Conservation (phyloP, 352 stramenopile species). For the Phytophthora boehmeriae region DNA sequence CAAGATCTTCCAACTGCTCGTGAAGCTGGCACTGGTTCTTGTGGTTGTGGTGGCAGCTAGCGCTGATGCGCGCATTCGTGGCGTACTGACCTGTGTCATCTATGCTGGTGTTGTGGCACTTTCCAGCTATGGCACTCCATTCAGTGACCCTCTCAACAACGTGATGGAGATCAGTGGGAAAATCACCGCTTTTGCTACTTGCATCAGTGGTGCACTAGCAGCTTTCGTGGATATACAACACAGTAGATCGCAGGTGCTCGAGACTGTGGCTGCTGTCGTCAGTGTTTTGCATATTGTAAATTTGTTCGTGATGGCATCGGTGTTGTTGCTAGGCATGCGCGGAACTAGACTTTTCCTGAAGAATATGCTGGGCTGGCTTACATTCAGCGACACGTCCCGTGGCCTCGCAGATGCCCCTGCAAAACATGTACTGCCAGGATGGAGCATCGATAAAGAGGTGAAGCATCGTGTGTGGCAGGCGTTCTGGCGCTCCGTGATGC, state of each 20-base stretch:
- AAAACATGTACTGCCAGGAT: slow-evolving; percentile 32
- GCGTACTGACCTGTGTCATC: slow-evolving; percentile 26
- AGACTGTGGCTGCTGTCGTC: slow-evolving; percentile 37
- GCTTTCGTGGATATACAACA: slow-evolving; percentile 25
- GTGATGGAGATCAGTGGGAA: slow-evolving; percentile 57
- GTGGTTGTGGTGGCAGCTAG: slow-evolving; percentile 33
- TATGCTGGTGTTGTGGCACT: slow-evolving; percentile 37
- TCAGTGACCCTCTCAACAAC: slow-evolving; percentile 55
- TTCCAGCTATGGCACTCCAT: slow-evolving; percentile 48
- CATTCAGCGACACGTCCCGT: slow-evolving; percentile 52
- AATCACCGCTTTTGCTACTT: slow-evolving; percentile 39
- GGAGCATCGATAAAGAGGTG: slow-evolving; percentile 49
- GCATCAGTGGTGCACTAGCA: slow-evolving; percentile 33
- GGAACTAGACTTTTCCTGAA: slow-evolving; percentile 40
- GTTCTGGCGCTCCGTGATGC: slow-evolving; percentile 49
- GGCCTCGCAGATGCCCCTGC: slow-evolving; percentile 37
- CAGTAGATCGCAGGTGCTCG: slow-evolving; percentile 12
- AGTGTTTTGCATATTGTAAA: slow-evolving; percentile 54
- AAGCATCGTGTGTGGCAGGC: slow-evolving; percentile 61
- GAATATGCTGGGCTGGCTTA: slow-evolving; percentile 45
- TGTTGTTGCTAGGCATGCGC: slow-evolving; percentile 45
- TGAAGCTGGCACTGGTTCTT: slow-evolving; percentile 49
- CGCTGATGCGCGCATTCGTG: slow-evolving; percentile 19
- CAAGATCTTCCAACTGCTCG: slow-evolving; percentile 51
- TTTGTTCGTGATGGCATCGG: slow-evolving; percentile 41